Percentiles rank a stretch among this genome's conserved stretches.
Evolutionary conservation across 257 asterid species (phyloP).

Genomic region (Solanum ossicruentum): DNA sequence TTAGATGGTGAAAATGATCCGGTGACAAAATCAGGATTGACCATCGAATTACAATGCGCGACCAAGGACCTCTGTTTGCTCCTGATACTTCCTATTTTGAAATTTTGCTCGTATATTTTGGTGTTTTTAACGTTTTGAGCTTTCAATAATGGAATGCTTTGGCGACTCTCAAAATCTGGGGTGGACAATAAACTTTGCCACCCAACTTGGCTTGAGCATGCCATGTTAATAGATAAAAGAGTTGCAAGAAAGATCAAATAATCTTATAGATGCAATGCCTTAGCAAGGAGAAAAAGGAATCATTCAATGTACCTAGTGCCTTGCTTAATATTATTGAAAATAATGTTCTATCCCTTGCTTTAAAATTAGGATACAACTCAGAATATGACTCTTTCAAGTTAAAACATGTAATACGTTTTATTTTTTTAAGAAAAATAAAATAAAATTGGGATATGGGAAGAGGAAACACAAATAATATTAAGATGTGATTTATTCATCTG

Average conservation of each 20-base stretch:
- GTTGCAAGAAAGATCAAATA: not conserved
- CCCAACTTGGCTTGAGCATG: not conserved
- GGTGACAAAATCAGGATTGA: not conserved
- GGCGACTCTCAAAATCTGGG: not conserved
- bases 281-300: not conserved
- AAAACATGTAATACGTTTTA: too few relatives aligned
- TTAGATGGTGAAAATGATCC: constrained; percentile 22
- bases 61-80: constrained; percentile 2
- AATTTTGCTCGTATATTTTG: not conserved
- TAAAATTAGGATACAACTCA: not conserved
- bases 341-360: not conserved
- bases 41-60: not conserved
- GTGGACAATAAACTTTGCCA: not conserved
- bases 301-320: not conserved
- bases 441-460: too few relatives aligned
- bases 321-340: not conserved
- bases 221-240: not conserved
- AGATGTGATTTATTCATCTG: too few relatives aligned
- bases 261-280: not conserved
- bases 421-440: too few relatives aligned
- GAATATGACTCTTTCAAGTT: not conserved
- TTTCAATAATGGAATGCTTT: not conserved
- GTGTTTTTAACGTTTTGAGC: not conserved
- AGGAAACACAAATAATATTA: too few relatives aligned
- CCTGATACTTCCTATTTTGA: not conserved